phyloP scores from a whole-genome alignment of 1,284 basidiomycete species.

The Tetrapyrgos nigripes region DNA sequence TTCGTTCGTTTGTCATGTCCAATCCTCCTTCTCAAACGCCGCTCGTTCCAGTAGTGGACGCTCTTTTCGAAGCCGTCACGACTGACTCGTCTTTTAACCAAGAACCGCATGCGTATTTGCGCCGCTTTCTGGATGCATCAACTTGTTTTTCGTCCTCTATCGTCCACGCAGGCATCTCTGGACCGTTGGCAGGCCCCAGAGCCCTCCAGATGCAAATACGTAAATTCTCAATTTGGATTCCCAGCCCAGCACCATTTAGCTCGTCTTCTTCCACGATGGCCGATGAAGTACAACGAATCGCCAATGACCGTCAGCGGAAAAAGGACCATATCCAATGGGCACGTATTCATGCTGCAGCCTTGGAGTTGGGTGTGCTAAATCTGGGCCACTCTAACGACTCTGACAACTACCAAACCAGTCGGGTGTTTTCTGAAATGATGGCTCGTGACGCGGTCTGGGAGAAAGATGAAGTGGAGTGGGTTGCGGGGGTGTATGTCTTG shows the following conservation, averaged over 20 bases:
- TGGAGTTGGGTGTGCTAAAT: slow-evolving; percentile 56
- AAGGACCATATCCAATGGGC: slow-evolving; percentile 69
- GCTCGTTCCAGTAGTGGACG: slow-evolving; percentile 51
- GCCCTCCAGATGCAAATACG: slow-evolving; percentile 62
- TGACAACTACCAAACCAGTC: slow-evolving; percentile 44
- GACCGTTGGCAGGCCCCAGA: slow-evolving; percentile 55
- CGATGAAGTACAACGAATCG: slow-evolving; percentile 65
- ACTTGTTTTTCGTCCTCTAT: slow-evolving; percentile 51
- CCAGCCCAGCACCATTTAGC: slow-evolving; percentile 19
- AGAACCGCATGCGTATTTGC: slow-evolving; percentile 49
- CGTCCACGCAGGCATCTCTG: slow-evolving; percentile 55
- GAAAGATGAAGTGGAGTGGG: slow-evolving; percentile 67
- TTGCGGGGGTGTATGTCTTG: slow-evolving; percentile 61
- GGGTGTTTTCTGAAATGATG: slow-evolving; percentile 59
- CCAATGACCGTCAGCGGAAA: slow-evolving; percentile 57
- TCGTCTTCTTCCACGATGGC: slow-evolving; percentile 42
- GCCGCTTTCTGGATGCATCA: slow-evolving; percentile 56
- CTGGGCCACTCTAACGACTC: slow-evolving; percentile 36
- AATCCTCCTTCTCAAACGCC: slow-evolving; percentile 53
- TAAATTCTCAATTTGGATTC: slow-evolving; percentile 57
- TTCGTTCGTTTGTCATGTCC: slow-evolving; percentile 50
- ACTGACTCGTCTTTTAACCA: slow-evolving; percentile 33
- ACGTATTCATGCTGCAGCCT: slow-evolving; percentile 61
- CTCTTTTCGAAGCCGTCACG: slow-evolving; percentile 57
- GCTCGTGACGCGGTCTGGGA: slow-evolving; percentile 67